phyloP scores from a whole-genome alignment of 2,329 filamentous ascomycete species.

The Bipolaris victoriae region DNA sequence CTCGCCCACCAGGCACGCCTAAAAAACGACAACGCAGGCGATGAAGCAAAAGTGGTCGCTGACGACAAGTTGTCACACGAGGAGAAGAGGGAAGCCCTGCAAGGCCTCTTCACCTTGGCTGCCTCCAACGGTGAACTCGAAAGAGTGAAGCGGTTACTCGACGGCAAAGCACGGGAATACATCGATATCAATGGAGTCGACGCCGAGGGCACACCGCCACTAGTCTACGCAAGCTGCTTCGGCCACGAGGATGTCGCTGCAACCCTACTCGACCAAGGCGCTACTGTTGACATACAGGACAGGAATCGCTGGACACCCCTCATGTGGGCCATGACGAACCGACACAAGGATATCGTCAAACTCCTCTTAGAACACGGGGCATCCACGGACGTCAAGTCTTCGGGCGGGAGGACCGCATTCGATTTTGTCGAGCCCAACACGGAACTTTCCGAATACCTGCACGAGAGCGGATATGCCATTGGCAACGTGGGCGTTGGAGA shows the following conservation, averaged over 20 bases:
- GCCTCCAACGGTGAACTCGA: constrained; percentile 94
- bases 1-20: constrained; percentile 91
- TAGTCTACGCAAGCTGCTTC: constrained; percentile 98
- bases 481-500: constrained; percentile 79
- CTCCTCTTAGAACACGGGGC: constrained; percentile 89
- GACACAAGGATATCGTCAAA: constrained; percentile 95
- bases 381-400: constrained; percentile 94
- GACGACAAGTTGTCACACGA: constrained; percentile 75
- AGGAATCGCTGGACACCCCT: constrained; percentile 96
- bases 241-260: constrained; percentile 90
- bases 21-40: constrained; percentile 69
- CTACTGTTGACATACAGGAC: constrained; percentile 90
- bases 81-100: constrained; percentile 81
- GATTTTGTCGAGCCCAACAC: constrained; percentile 96
- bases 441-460: constrained; percentile 94
- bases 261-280: constrained; percentile 82
- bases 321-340: constrained; percentile 99
- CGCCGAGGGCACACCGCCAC: constrained; percentile 91
- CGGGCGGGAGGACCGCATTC: constrained; percentile 89
- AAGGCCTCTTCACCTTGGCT: constrained; percentile 90
- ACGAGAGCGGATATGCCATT: constrained; percentile 91
- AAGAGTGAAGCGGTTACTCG: constrained; percentile 76
- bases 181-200: constrained; percentile 88
- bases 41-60: constrained; percentile 77
- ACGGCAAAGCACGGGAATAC: constrained; percentile 73